These are phyloP conservation scores for Phaeotremella fagi DNA, from an alignment of 768 basidiomycete genomes.

Conservation along the genomic window DNA sequence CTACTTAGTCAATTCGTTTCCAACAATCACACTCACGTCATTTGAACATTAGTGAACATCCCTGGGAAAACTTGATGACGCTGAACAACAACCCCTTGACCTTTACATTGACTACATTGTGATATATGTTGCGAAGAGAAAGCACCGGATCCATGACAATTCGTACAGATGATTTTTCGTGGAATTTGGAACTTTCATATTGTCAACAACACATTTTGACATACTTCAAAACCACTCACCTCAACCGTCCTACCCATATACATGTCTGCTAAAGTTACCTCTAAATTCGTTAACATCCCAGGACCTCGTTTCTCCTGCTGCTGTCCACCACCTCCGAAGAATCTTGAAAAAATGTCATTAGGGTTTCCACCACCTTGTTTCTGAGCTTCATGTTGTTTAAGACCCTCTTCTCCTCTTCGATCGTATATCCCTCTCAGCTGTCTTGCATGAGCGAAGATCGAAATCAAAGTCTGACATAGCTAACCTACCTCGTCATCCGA, in stretches of 20 bases:
- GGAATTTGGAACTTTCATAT: slow-evolving; percentile 74
- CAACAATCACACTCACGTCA: slow-evolving; percentile 59
- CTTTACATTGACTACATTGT: slow-evolving; percentile 76
- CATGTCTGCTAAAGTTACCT: slow-evolving; percentile 79
- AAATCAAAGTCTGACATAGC: background rate
- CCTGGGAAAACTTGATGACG: slow-evolving; percentile 96
- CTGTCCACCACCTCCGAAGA: slow-evolving; percentile 67
- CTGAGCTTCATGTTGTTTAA: slow-evolving; percentile 72
- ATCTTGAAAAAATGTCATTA: slow-evolving; percentile 87
- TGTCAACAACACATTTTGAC: background rate
- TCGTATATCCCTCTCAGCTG: slow-evolving; percentile 94
- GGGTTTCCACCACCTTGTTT: slow-evolving; percentile 67
- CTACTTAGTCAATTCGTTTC: slow-evolving; percentile 28
- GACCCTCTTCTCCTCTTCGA: slow-evolving; percentile 83
- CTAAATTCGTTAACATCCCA: slow-evolving; percentile 52
- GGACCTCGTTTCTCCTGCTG: slow-evolving; percentile 48
- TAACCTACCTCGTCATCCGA: slow-evolving; percentile 69
- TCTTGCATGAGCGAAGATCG: background rate
- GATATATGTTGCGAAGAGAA: slow-evolving; percentile 83
- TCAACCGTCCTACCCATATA: slow-evolving; percentile 84
- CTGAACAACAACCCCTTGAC: slow-evolving; percentile 75
- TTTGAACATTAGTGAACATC: slow-evolving; percentile 86
- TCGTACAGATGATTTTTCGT: slow-evolving; percentile 89
- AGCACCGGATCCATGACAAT: slow-evolving; percentile 93
- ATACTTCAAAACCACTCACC: slow-evolving; percentile 50